phyloP scores from a whole-genome alignment of 768 basidiomycete genomes.

The Plicaturopsis crispa region DNA sequence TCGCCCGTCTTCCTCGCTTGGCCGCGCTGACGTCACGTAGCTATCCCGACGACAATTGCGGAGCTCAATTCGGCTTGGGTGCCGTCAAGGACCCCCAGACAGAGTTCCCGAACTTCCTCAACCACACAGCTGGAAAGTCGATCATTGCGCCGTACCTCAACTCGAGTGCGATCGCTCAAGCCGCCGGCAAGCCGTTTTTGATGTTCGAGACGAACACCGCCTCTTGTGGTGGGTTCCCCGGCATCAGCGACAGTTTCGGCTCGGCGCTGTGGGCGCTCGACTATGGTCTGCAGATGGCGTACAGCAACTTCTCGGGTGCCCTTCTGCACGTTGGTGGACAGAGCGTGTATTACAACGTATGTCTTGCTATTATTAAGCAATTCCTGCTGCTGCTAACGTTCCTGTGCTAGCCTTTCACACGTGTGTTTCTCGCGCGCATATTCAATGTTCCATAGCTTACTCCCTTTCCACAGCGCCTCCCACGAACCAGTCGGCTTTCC shows the following conservation, averaged over 20 bases:
- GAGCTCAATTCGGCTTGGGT: conserved; percentile 37
- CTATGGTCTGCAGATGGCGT: conserved; percentile 45
- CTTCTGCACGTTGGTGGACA: conserved; percentile 35
- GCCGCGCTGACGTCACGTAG: conserved; percentile 19
- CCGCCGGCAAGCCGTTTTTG: conserved; percentile 32
- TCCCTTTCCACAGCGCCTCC: conserved; percentile 35
- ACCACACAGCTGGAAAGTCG: conserved; percentile 39
- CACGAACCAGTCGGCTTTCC: conserved; percentile 46
- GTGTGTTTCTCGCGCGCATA: conserved; percentile 8
- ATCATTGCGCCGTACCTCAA: conserved; percentile 47
- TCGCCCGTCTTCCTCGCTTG: not conserved
- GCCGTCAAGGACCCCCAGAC: conserved; percentile 31
- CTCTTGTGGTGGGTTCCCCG: conserved; percentile 39
- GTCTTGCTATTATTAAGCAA: conserved; percentile 15
- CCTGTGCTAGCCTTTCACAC: conserved; percentile 28
- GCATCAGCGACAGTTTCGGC: conserved; percentile 51
- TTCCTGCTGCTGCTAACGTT: conserved; percentile 14
- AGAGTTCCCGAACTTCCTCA: conserved; percentile 48
- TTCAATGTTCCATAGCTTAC: not conserved
- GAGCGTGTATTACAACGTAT: conserved; percentile 34
- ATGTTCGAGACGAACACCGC: conserved; percentile 57
- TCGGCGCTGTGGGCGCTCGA: conserved; percentile 46
- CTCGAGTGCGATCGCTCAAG: conserved; percentile 33
- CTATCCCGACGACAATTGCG: conserved; percentile 60
- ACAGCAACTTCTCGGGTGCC: conserved; percentile 34